A percentile compares a stretch with the other conserved stretches of the same genome.
phyloP scores from a whole-genome alignment of 345 rosid genomes.

The Populus nigra region DNA sequence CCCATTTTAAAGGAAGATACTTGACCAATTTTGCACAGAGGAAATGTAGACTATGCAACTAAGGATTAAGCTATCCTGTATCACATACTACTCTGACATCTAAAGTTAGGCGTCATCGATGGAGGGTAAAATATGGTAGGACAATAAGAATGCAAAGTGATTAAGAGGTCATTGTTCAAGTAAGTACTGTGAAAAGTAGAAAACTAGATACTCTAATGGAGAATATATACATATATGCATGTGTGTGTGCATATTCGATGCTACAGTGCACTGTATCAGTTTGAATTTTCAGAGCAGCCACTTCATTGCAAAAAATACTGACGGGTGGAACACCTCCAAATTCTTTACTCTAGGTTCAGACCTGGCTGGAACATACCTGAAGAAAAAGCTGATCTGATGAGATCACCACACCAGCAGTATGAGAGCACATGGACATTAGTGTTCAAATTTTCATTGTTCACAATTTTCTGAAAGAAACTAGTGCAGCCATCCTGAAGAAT shows the following conservation, averaged over 20 bases:
- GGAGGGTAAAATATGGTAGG: background rate
- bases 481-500: slow-evolving; percentile 92
- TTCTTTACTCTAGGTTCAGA: background rate
- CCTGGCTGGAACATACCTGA: slow-evolving; percentile 46
- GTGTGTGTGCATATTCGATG: background rate
- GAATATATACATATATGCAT: background rate
- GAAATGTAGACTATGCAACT: background rate
- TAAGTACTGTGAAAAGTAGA: background rate
- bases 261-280: background rate
- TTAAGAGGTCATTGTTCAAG: background rate
- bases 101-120: background rate
- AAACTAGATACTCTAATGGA: background rate
- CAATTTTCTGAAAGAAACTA: slow-evolving; percentile 60
- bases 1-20: background rate
- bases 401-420: slow-evolving; percentile 96
- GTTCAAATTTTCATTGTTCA: slow-evolving; percentile 49
- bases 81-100: background rate
- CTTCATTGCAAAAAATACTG: background rate
- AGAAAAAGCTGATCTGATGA: slow-evolving; percentile 71
- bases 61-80: background rate
- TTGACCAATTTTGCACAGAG: too few species aligned
- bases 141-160: background rate
- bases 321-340: background rate
- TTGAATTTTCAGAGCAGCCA: background rate
- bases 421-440: slow-evolving; percentile 71